Conservation (phyloP, 805 yeast genomes). For the Saturnispora serradocipensis region DNA sequence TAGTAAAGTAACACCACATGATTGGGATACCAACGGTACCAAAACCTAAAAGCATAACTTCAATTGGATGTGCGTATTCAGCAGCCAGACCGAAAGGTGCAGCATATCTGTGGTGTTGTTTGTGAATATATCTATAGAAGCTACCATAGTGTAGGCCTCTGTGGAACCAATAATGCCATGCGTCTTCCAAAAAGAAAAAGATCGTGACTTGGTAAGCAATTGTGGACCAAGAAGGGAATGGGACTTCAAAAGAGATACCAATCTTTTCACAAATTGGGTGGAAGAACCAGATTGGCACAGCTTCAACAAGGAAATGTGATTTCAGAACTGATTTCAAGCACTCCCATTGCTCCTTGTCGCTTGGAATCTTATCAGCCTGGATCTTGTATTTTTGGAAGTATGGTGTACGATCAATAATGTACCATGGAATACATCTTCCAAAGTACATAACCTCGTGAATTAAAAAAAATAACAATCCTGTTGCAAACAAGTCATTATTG, state of each 20-base stretch:
- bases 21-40: conserved; percentile 97
- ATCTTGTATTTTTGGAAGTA: conserved; percentile 81
- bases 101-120: conserved; percentile 95
- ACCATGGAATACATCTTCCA: conserved; percentile 90
- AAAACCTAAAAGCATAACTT: conserved; percentile 80
- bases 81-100: conserved; percentile 98
- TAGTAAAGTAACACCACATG: conserved; percentile 66
- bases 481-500: conserved; percentile 83
- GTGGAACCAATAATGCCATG: conserved; percentile 97
- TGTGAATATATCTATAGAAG: conserved; percentile 88
- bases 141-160: conserved; percentile 81
- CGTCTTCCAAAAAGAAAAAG: conserved; percentile 81
- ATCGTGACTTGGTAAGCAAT: conserved; percentile 59
- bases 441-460: conserved; percentile 87
- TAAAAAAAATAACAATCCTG: conserved; percentile 75
- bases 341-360: conserved; percentile 82
- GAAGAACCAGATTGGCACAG: conserved; percentile 94
- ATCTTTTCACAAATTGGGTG: conserved; percentile 82
- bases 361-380: conserved; percentile 78
- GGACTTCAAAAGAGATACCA: conserved; percentile 71
- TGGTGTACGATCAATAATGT: conserved; percentile 75
- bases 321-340: conserved; percentile 77
- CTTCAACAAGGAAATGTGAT: conserved; percentile 88
- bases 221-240: conserved; percentile 64
- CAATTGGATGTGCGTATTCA: conserved; percentile 95